phyloP scores from a whole-genome alignment of 164 flowering plant species.

The Buxus sempervirens region DNA sequence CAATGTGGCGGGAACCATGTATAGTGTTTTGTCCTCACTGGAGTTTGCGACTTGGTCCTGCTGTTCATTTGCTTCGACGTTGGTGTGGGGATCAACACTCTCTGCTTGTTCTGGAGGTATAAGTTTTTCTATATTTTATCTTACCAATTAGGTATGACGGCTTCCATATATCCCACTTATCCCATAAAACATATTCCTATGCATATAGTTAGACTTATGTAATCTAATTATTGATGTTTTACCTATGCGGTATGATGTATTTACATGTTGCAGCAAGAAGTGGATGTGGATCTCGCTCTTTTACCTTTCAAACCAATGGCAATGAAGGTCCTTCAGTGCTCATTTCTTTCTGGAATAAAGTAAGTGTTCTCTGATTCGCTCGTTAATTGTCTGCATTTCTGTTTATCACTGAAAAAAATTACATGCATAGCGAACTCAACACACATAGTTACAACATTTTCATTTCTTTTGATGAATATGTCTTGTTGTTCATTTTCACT shows the following conservation, averaged over 20 bases:
- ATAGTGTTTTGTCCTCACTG: conserved; percentile 85
- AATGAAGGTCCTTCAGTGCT: conserved; percentile 84
- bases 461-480: too few relatives aligned
- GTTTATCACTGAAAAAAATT: too few relatives aligned
- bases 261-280: conserved; percentile 44
- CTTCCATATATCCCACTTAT: too few relatives aligned
- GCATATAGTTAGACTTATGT: too few relatives aligned
- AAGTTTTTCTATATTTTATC: background rate
- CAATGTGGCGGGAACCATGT: conserved; percentile 90
- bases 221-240: background rate
- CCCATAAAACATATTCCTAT: too few relatives aligned
- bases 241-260: conserved; percentile 2
- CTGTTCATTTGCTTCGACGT: conserved; percentile 75
- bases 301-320: conserved; percentile 73
- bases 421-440: too few relatives aligned
- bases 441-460: too few relatives aligned
- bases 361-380: conserved; percentile 24
- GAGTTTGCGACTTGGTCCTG: conserved; percentile 86
- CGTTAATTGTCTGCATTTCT: background rate
- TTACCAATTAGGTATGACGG: background rate
- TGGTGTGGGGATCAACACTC: conserved; percentile 65
- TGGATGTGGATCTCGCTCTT: conserved; percentile 55
- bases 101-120: conserved; percentile 82
- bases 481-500: too few relatives aligned
- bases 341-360: conserved; percentile 82